Base-by-base conservation (phyloP, 179 eudicot genomes). In the Corrigiola litoralis region DNA sequence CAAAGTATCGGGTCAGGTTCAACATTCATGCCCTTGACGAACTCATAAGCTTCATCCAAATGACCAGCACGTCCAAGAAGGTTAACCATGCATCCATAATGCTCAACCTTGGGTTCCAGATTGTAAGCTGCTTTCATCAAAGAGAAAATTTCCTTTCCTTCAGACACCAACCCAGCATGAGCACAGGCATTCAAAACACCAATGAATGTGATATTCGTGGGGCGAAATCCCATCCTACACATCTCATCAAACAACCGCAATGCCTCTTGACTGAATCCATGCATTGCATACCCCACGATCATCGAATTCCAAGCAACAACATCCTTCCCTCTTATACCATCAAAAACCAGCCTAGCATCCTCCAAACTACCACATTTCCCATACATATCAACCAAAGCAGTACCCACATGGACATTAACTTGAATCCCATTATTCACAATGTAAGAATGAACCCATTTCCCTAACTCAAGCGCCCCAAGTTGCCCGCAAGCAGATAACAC, bases 71-170 rank as follows among this genome's bases (percentile, higher is more conserved):
- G 82, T 24, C 87, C 82, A 21, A 85, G 84, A 59, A 85, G 72
- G 69, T 85, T 83, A 40, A 83, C 90, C 90, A 85, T 80, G 68
- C 90, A 85, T 32, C 90, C 90, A 47, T 80, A 83, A 63, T 85
- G 90, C 80, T 83, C 95, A n/a, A 83, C 68, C 60, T 83, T 80
- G 0, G 88, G 95, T 23, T 74, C 61, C 29, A 84, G 48, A 66
- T 46, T 16, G 37, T 83, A 81, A 41, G 44, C 63, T 25, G 82
- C 61, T 3, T 36, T 59, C 86, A 88, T 85, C 44, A 71, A 69
- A 41, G 74, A 40, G 71, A 88, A 86, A 20, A 79, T 48, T 27
- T 67, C 47, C 71, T 66, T 80, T 33, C 89, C 96, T 68, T 86
- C 79, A 5, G 77, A 66, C n/a, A 82, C 80, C 59, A 88, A 72